Percentiles rank a stretch among this genome's conserved stretches.
These are phyloP conservation scores for Lipomyces lipofer DNA, from an alignment of 805 yeast species.

Conservation along the genomic window DNA sequence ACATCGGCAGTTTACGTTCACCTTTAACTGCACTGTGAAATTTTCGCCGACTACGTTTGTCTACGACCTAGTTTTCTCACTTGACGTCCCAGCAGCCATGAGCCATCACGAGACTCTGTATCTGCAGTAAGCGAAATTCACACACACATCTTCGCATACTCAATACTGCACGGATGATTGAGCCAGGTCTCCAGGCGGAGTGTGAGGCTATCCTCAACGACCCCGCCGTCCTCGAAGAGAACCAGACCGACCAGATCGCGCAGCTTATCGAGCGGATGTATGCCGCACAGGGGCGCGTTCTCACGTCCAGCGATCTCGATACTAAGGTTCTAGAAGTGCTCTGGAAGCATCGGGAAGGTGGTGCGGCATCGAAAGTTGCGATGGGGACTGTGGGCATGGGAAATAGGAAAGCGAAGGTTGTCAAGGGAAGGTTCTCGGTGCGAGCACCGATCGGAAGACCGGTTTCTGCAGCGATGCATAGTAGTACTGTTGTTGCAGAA, in stretches of 20 bases:
- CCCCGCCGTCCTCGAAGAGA: constrained; percentile 27
- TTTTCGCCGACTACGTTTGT: no score
- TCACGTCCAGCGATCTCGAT: constrained; percentile 24
- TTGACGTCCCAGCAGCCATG: no score
- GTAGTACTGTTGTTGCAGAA: background rate
- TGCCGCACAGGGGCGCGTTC: constrained; percentile 13
- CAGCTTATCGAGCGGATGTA: constrained; percentile 8
- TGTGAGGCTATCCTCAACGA: constrained; percentile 24
- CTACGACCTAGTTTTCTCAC: no score
- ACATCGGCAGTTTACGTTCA: no score
- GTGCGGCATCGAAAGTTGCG: no score
- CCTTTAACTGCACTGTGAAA: no score
- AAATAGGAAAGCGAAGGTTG: constrained; percentile 14
- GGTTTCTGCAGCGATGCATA: background rate
- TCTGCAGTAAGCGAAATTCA: no score
- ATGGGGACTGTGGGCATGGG: background rate
- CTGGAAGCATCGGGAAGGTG: constrained; percentile 21
- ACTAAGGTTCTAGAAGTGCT: constrained; percentile 20
- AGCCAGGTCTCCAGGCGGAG: constrained; percentile 6
- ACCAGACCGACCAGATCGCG: constrained; percentile 25
- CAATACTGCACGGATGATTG: no score
- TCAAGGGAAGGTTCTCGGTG: constrained; percentile 2
- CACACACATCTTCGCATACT: no score
- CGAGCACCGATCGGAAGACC: constrained; percentile 5
- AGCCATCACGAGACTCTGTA: no score